A percentile compares a stretch with the other conserved stretches of the same genome.
Conservation (phyloP, 192 early-diverging fungal genomes). For the Dissophora globulifera region DNA sequence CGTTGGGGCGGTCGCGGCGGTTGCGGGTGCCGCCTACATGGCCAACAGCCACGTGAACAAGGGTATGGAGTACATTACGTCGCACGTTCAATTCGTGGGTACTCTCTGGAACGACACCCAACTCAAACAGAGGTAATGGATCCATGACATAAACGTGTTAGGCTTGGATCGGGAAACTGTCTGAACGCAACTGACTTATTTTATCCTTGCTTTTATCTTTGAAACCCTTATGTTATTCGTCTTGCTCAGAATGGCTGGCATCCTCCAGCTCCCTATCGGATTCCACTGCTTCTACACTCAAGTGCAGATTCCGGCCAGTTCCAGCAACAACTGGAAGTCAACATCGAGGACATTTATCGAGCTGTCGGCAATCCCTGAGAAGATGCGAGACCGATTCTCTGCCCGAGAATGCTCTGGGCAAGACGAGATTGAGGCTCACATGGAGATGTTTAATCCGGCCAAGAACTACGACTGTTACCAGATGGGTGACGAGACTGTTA, state of each 20-base stretch:
- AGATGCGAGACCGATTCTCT: slow-evolving; percentile 27
- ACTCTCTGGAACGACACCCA: slow-evolving; percentile 55
- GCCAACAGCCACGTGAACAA: slow-evolving; percentile 45
- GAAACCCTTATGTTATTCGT: background rate
- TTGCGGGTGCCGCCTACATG: slow-evolving; percentile 54
- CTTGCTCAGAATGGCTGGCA: slow-evolving; percentile 15
- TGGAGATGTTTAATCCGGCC: slow-evolving; percentile 52
- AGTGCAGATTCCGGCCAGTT: slow-evolving; percentile 41
- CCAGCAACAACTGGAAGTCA: slow-evolving; percentile 17
- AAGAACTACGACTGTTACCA: slow-evolving; percentile 49
- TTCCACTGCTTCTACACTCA: slow-evolving; percentile 58
- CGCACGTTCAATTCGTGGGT: slow-evolving; percentile 64
- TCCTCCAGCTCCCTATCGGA: slow-evolving; percentile 24
- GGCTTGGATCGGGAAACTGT: too few relatives aligned
- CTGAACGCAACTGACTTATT: too few relatives aligned
- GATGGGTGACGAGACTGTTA: slow-evolving; percentile 41
- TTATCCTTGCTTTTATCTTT: too few relatives aligned
- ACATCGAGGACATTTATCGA: slow-evolving; percentile 46
- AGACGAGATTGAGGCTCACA: slow-evolving; percentile 57
- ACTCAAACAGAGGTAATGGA: slow-evolving; percentile 54
- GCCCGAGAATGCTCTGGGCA: slow-evolving; percentile 18
- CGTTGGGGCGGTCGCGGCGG: slow-evolving; percentile 53
- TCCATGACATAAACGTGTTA: too few relatives aligned
- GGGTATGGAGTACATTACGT: slow-evolving; percentile 49
- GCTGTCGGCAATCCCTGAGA: slow-evolving; percentile 20